Base-by-base conservation (phyloP, 805 yeast genomes). In the Wickerhamia fluorescens region DNA sequence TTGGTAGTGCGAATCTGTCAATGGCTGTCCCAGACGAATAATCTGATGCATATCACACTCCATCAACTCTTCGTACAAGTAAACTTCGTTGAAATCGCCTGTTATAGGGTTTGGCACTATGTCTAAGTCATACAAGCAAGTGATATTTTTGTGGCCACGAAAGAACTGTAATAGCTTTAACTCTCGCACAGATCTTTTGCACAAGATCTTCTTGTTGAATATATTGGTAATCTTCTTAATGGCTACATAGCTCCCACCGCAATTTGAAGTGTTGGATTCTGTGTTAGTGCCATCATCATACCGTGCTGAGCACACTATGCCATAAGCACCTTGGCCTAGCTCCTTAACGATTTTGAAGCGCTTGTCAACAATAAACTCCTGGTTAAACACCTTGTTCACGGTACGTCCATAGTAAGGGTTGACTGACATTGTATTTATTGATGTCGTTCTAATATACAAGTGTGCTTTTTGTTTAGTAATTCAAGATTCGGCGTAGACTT, bases 21-120 rank as follows among this genome's bases (percentile, higher is more conserved):
- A 66, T 1, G 94, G 83, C 55, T 92, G 97, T 13, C 88, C 89
- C 7, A 95, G 83, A 42, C 94, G 72, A 38, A 92, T 89, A 47
- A 92, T 92, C 56, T 89, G 97, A 57, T 89, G 96, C 86, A 92
- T 80, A 56, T 92, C 98, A 58, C 97, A 89, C 55, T 89, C 97
- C 97, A 92, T 92, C 45, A 89, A 66, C 57, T 89, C 98, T 56
- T 92, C 98, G 49, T 92, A 92, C 6, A 92, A 66, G 43, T 92
- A 92, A 8, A 92, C 70, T 47, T 94, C 98, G 56, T 88, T 87
- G 64, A 89, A 89, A 30, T 74, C 73, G 3, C 78, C 78, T 11
- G 67, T 59, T 34, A 51, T 30, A 2, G 70, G 60, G 41, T 76
- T 71, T 14, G 88, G 85, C 21, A 88, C 86, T 29, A 92, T 83